phyloP scores from a whole-genome alignment of 2,329 filamentous ascomycete genomes.

The Phialophora macrospora region DNA sequence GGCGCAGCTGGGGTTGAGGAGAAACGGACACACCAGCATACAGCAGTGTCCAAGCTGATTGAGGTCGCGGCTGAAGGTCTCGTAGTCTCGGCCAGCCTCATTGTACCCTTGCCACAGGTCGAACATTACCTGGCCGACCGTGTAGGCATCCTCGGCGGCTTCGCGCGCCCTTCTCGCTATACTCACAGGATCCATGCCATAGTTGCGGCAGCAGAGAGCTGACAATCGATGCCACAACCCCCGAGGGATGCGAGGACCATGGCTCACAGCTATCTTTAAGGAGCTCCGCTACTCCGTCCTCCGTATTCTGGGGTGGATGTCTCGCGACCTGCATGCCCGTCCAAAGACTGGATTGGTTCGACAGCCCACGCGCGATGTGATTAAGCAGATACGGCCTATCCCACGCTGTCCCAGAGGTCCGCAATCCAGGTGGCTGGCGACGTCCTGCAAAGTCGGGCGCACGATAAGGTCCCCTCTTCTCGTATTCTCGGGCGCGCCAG shows the following conservation, averaged over 20 bases:
- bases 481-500: not conserved
- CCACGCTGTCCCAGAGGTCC: not conserved
- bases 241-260: not conserved
- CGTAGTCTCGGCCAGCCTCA: not conserved
- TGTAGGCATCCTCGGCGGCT: not conserved
- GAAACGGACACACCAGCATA: not conserved
- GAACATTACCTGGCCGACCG: not conserved
- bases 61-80: not conserved
- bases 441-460: not conserved
- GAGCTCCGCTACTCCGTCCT: too few relatives aligned
- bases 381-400: not conserved
- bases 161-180: not conserved
- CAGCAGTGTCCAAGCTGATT: not conserved
- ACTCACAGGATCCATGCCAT: conserved; percentile 8
- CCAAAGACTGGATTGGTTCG: not conserved
- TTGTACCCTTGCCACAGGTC: not conserved
- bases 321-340: not conserved
- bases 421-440: not conserved
- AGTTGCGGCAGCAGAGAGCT: not conserved
- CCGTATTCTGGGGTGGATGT: not conserved
- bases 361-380: not conserved
- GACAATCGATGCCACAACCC: not conserved
- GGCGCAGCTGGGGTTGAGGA: not conserved
- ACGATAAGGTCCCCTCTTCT: too few relatives aligned
- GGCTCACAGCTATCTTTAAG: not conserved